Evolutionary conservation across 2,329 filamentous ascomycete genomes (phyloP).

Genomic region (Incumbomyces delicatus): DNA sequence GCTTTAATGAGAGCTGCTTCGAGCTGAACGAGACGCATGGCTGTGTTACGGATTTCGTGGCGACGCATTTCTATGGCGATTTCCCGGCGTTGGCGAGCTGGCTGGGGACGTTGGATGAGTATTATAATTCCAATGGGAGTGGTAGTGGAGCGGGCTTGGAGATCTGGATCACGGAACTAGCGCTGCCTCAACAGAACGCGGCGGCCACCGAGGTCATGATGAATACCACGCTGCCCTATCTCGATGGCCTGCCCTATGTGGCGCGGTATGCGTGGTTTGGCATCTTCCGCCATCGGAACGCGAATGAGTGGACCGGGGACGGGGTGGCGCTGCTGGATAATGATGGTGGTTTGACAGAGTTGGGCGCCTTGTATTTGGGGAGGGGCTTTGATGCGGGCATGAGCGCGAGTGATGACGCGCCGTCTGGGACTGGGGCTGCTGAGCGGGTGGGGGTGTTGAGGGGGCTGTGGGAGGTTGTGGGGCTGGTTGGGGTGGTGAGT

Average conservation of each 20-base stretch:
- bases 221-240: constrained; percentile 55
- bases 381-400: constrained; percentile 49
- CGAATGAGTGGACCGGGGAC: constrained; percentile 65
- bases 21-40: constrained; percentile 45
- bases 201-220: constrained; percentile 54
- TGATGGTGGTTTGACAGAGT: constrained; percentile 60
- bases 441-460: not conserved
- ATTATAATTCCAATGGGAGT: constrained; percentile 36
- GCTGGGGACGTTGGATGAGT: constrained; percentile 24
- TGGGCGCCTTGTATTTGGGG: constrained; percentile 70
- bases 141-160: not conserved
- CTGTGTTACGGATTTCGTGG: constrained; percentile 42
- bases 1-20: constrained; percentile 38
- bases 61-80: constrained; percentile 41
- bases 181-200: constrained; percentile 47
- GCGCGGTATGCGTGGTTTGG: constrained; percentile 63
- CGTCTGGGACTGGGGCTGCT: constrained; percentile 25
- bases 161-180: constrained; percentile 75
- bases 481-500: too few species aligned
- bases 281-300: constrained; percentile 57
- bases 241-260: constrained; percentile 51
- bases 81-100: constrained; percentile 28
- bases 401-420: constrained; percentile 27
- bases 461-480: not conserved
- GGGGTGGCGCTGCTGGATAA: constrained; percentile 53